A percentile compares a stretch with the other conserved stretches of the same genome.
These are phyloP conservation scores for Sporothrix pseudoabietina DNA, from an alignment of 2,329 filamentous ascomycete genomes.

Conservation along the genomic window DNA sequence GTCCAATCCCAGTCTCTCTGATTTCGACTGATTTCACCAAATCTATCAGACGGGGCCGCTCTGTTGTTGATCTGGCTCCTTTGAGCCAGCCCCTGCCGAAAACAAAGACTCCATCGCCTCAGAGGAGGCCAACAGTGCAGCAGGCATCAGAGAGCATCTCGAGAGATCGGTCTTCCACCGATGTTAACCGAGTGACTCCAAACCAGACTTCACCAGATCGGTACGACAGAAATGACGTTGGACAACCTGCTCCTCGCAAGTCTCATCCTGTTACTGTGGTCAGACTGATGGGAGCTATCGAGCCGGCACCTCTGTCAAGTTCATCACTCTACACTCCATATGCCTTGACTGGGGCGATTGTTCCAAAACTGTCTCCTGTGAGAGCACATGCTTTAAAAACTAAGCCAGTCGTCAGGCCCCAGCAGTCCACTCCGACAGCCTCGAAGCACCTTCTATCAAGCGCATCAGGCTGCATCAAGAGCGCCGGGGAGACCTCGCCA, in stretches of 20 bases:
- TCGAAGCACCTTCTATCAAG: not conserved
- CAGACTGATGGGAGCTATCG: conserved; percentile 32
- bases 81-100: not conserved
- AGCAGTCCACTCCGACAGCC: not conserved
- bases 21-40: not conserved
- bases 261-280: conserved; percentile 1
- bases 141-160: too few relatives aligned
- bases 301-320: conserved; percentile 29
- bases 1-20: not conserved
- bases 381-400: not conserved
- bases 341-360: conserved; percentile 15
- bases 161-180: not conserved
- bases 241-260: not conserved
- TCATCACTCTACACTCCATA: conserved; percentile 5
- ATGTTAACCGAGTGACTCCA: too few relatives aligned
- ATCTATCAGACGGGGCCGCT: not conserved
- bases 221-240: not conserved
- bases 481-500: not conserved
- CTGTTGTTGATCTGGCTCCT: not conserved
- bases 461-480: not conserved
- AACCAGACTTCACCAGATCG: not conserved
- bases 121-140: not conserved
- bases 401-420: not conserved
- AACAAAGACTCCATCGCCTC: not conserved
- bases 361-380: not conserved